Evolutionary conservation across 176 grass and related monocot genomes (phyloP).

Genomic region (Zea luxurians): DNA sequence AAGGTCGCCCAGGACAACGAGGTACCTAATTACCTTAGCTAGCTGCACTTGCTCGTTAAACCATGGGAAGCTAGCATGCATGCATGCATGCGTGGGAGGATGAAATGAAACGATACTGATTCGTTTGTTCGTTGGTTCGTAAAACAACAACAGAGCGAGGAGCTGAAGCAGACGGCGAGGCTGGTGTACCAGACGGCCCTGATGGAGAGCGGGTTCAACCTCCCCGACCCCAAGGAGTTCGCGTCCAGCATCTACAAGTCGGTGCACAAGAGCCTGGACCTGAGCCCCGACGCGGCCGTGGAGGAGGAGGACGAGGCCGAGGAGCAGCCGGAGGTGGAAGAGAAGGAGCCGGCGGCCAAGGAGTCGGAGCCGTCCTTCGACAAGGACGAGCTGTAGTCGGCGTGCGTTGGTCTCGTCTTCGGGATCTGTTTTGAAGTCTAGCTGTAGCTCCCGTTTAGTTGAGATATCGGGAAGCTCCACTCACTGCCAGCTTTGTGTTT

Average conservation of each 20-base stretch:
- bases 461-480: not conserved
- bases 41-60: no score
- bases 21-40: constrained; percentile 24
- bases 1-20: constrained; percentile 76
- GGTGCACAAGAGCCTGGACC: constrained; percentile 91
- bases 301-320: constrained; percentile 87
- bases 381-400: constrained; percentile 86
- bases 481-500: constrained; percentile 10
- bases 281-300: constrained; percentile 53
- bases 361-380: constrained; percentile 40
- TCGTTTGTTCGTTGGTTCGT: not conserved
- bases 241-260: constrained; percentile 91
- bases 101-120: not conserved
- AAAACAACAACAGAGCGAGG: constrained; percentile 43
- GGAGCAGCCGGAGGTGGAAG: constrained; percentile 61
- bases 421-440: not conserved
- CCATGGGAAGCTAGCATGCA: no score
- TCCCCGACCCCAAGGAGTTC: constrained; percentile 81
- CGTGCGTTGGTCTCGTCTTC: no score
- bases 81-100: no score
- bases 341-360: constrained; percentile 45
- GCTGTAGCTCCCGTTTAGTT: constrained; percentile 7
- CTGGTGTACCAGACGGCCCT: constrained; percentile 92
- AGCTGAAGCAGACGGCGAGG: constrained; percentile 67
- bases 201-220: constrained; percentile 91